Evolutionary conservation across 1,284 basidiomycete genomes (phyloP).

Genomic region (Caloboletus inedulis): DNA sequence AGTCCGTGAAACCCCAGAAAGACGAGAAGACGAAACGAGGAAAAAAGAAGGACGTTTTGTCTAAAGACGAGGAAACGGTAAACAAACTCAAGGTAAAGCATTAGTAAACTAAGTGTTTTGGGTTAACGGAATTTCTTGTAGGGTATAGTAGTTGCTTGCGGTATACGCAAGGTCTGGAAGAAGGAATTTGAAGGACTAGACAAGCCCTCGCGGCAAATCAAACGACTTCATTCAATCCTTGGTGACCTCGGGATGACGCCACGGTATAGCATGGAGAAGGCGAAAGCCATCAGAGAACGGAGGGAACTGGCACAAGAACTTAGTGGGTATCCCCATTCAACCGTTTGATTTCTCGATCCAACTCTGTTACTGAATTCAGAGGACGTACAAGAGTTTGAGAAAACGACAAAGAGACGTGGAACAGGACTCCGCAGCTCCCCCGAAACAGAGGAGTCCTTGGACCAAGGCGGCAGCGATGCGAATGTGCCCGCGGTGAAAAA

Average conservation of each 20-base stretch:
- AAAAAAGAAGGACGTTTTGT: constrained; percentile 32
- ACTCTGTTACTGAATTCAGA: constrained; percentile 37
- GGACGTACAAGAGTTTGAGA: constrained; percentile 63
- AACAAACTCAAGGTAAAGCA: constrained; percentile 53
- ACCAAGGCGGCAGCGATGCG: constrained; percentile 31
- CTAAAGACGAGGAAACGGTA: constrained; percentile 58
- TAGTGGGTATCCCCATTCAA: constrained; percentile 44
- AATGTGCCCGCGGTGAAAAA: constrained; percentile 38
- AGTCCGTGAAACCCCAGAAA: constrained; percentile 21
- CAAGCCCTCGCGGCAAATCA: constrained; percentile 61
- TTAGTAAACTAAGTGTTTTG: not conserved
- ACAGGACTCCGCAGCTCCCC: constrained; percentile 13
- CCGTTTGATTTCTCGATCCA: not conserved
- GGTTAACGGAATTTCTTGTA: constrained; percentile 24
- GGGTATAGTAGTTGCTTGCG: constrained; percentile 74
- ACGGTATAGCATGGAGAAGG: constrained; percentile 74
- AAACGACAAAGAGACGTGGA: constrained; percentile 31
- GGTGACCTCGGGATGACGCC: constrained; percentile 76
- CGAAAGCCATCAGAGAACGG: constrained; percentile 65
- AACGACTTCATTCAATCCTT: constrained; percentile 62
- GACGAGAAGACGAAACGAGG: constrained; percentile 21
- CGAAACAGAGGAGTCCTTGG: constrained; percentile 18
- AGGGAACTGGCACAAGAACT: constrained; percentile 78
- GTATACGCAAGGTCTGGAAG: constrained; percentile 77
- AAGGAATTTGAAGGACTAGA: constrained; percentile 69